Evolutionary conservation across 2,329 filamentous ascomycete species (phyloP).

Genomic region (Mariannaea elegans): DNA sequence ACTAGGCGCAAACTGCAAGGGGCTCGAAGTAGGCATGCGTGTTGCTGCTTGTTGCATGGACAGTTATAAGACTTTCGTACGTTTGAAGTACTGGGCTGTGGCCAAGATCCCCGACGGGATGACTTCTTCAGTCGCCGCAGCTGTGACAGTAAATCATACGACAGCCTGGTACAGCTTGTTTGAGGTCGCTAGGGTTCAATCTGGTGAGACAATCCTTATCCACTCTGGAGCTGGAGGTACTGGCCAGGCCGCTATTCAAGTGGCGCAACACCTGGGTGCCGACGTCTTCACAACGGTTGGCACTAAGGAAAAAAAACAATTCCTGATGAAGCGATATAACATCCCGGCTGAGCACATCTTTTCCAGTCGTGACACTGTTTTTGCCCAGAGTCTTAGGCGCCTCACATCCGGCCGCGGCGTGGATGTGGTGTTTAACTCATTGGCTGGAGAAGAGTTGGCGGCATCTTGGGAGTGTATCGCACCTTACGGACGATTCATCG

Average conservation of each 20-base stretch:
- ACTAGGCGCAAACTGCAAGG: neutral
- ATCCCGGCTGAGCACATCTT: constrained; percentile 45
- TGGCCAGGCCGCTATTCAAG: constrained; percentile 41
- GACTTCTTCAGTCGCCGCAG: too few species aligned
- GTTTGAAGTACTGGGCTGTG: too few species aligned
- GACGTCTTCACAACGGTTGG: constrained; percentile 44
- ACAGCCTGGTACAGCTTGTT: too few species aligned
- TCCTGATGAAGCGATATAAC: constrained; percentile 36
- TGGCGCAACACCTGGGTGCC: constrained; percentile 31
- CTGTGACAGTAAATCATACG: too few species aligned
- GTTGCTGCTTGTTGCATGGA: too few species aligned
- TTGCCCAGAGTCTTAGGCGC: constrained; percentile 33
- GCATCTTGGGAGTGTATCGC: constrained; percentile 35
- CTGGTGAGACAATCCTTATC: constrained; percentile 41
- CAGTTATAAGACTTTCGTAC: too few species aligned
- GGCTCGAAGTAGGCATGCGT: neutral
- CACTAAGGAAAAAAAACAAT: constrained; percentile 38
- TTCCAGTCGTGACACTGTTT: constrained; percentile 35
- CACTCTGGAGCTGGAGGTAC: constrained; percentile 43
- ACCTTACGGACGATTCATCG: constrained; percentile 43
- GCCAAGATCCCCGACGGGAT: too few species aligned
- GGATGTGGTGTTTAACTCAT: constrained; percentile 42
- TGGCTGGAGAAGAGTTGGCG: constrained; percentile 42
- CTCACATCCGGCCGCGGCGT: constrained; percentile 38
- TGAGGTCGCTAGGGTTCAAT: too few species aligned